A percentile compares a stretch with the other conserved stretches of the same genome.
phyloP scores from a whole-genome alignment of 2,329 filamentous ascomycete genomes.

The Pestalotiopsis sp. region DNA sequence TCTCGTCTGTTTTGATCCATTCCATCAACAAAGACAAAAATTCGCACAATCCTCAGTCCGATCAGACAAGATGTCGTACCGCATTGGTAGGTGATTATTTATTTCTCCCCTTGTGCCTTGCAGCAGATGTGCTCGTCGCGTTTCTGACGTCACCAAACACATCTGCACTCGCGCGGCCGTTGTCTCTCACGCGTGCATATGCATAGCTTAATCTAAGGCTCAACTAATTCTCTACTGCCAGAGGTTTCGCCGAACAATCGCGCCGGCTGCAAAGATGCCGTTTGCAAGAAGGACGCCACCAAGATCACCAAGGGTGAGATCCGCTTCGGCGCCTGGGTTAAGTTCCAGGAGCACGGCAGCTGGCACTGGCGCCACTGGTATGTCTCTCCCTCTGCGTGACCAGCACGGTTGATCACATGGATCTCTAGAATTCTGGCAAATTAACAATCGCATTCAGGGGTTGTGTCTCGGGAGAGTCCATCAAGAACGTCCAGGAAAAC shows the following conservation, averaged over 20 bases:
- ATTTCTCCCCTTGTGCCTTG: not conserved
- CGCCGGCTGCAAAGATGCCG: constrained; percentile 71
- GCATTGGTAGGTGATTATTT: not conserved
- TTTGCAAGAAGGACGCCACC: constrained; percentile 69
- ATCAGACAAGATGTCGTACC: constrained; percentile 12
- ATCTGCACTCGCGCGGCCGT: constrained; percentile 17
- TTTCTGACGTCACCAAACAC: constrained; percentile 4
- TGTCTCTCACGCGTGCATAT: not conserved
- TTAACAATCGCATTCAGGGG: constrained; percentile 61
- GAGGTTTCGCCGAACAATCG: constrained; percentile 73
- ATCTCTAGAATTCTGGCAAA: constrained; percentile 14
- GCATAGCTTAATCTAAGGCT: not conserved
- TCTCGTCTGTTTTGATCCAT: not conserved
- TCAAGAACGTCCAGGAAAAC: constrained; percentile 65
- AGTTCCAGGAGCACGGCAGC: constrained; percentile 59
- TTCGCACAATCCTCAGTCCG: not conserved
- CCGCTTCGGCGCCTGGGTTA: constrained; percentile 75
- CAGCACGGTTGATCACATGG: not conserved
- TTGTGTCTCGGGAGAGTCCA: constrained; percentile 78
- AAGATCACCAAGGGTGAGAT: constrained; percentile 83
- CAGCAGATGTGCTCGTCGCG: not conserved
- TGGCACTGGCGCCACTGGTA: constrained; percentile 91
- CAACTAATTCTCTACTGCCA: constrained; percentile 35
- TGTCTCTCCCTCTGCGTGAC: constrained; percentile 25
- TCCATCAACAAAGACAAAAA: not conserved